Evolutionary conservation across 2,329 filamentous ascomycete species (phyloP), one percentile per base, ranked within the genome.

Genomic region (Aphanocladium album): DNA sequence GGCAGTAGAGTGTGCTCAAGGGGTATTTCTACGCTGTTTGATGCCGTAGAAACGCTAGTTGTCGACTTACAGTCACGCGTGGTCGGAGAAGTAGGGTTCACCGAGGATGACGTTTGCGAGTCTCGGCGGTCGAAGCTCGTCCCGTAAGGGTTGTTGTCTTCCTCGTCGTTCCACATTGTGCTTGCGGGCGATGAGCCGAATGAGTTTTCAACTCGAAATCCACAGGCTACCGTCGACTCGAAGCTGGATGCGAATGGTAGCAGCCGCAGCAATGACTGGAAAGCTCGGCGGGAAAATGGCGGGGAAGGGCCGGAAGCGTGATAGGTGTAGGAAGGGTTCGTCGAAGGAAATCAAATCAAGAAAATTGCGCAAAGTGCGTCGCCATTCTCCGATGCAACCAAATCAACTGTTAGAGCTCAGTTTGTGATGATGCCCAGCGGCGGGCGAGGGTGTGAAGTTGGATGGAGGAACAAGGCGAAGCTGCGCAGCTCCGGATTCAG

Each of bases 91-190:
- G 85, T 79, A 23, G 87, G 85, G 70, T 89, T 86, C 21, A 81
- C 80, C 47, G 81, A 79, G 35, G 88, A 88, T 30, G 88, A 91
- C 50, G 86, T 82, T 73, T 89, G 86, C 64, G 90, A 90, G 74
- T 96, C 90, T 69, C 90, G 87, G 69, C 90, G 89, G 74, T 95
- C 90, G 79, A 96, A 97, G 75, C 91, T 93, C 69, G 81, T 85
- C 65, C 92, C 93, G 72, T 98, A 97, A 5, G 93, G 93, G 74
- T 98, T 98, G 78, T 98, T 98, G 72, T 98, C 91, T 41, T 98
- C 93, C 46, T 60, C 57, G 80, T 98, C 93, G 83, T 97, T 96
- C 93, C 93, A 98, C 93, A 98, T 98, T 58, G 49, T 68, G 69
- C 27, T 39, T 21, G 55, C 61, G 50, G 54, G 59, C 43, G 60